Conservation (phyloP, 192 early-diverging fungal genomes). For the Backusella sp. region DNA sequence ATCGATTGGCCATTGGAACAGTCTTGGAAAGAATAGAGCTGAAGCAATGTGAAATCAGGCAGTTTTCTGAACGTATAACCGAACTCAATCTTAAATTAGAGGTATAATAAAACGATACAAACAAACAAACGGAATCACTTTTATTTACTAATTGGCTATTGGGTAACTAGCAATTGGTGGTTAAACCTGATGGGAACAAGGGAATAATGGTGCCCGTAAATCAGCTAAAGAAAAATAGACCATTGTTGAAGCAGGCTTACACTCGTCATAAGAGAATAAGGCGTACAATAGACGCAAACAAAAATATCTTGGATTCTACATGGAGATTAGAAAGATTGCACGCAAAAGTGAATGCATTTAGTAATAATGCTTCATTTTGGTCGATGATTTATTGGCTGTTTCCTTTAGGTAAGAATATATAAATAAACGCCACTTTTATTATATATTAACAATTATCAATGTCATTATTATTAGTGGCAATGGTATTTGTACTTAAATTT, state of each 20-base stretch:
- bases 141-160: not conserved
- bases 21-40: not conserved
- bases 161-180: not conserved
- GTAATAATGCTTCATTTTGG: slow-evolving; percentile 1
- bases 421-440: not conserved
- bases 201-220: not conserved
- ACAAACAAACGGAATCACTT: not conserved
- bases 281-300: not conserved
- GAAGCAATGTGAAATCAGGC: not conserved
- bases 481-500: not conserved
- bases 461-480: not conserved
- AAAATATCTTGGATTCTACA: not conserved
- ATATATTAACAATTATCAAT: not conserved
- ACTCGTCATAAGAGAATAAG: not conserved
- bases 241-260: not conserved
- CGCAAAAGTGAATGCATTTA: not conserved
- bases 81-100: not conserved
- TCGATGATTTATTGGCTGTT: not conserved
- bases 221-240: not conserved
- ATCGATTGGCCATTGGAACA: not conserved
- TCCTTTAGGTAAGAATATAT: not conserved
- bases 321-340: not conserved
- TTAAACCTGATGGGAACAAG: not conserved
- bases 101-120: not conserved
- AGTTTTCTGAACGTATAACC: not conserved